Evolutionary conservation across 2,329 filamentous ascomycete genomes (phyloP).

Genomic region (Dothistroma septosporum): DNA sequence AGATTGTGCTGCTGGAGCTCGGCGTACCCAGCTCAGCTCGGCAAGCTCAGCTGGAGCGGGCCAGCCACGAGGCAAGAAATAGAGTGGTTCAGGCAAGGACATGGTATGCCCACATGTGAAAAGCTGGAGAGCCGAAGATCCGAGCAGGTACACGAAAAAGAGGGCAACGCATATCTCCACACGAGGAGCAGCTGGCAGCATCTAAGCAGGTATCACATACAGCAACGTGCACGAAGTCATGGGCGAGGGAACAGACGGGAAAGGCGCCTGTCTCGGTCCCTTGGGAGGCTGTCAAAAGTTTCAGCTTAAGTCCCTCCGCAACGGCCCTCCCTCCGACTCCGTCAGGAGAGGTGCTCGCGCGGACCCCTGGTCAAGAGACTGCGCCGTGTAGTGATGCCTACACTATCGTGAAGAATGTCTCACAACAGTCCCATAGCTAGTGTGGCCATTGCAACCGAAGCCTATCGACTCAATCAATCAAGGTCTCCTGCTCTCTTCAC

Average conservation of each 20-base stretch:
- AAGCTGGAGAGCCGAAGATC: background rate
- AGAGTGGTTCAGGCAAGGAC: background rate
- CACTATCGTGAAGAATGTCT: background rate
- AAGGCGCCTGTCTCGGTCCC: background rate
- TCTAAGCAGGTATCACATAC: background rate
- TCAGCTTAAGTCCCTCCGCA: background rate
- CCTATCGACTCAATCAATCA: background rate
- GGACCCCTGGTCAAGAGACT: background rate
- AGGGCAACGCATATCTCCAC: background rate
- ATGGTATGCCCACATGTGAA: background rate
- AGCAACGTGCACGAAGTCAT: background rate
- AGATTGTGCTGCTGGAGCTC: background rate
- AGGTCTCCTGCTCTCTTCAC: background rate
- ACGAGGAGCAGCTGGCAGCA: background rate
- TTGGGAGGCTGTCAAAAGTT: background rate
- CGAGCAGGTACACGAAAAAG: background rate
- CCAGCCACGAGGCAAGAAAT: background rate
- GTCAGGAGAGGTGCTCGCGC: background rate
- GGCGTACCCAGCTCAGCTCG: background rate
- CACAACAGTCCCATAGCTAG: background rate
- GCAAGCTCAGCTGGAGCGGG: background rate
- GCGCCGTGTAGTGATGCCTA: background rate
- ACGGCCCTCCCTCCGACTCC: background rate
- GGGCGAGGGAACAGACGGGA: background rate
- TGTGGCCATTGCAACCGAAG: background rate